Evolutionary conservation across 208 protist genomes (phyloP), one percentile per base, ranked within the genome.

Genomic region (Crithidia acanthocephali): DNA sequence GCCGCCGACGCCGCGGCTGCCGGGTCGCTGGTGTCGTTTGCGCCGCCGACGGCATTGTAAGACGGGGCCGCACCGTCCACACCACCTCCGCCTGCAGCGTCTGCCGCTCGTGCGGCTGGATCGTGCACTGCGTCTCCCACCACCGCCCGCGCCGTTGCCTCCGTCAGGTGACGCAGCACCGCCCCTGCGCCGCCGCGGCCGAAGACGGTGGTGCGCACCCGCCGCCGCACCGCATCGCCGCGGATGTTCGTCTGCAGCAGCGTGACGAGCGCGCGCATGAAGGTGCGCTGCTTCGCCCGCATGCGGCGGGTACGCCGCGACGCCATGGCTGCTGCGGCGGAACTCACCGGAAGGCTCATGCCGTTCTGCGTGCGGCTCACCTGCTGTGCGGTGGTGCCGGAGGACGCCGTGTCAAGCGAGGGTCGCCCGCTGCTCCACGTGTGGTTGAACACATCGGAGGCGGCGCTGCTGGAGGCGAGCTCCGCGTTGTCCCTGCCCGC

Each of bases 121-220:
- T 13, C 35, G 11, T 13, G 8, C 35, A 25, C 13, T 20, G 0
- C 61, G 0, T 37, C 48, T 2, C 32, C 28, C 11, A 33, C 20
- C 23, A 20, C 30, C 6, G 68, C 52, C n/a, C 16, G 40, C 22
- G 18, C 22, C 3, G n/a, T 44, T 25, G 40, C 11, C 5, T 45
- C 40, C 15, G 48, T 45, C 16, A 10, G 28, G 44, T 25, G 23
- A 0, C 33, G 27, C 62, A 68, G 48, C 32, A 58, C 33, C 23
- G 33, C 62, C 3, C 33, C 48, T 0, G 62, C 48, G 6, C 48
- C 62, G 23, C 62, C 48, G 33, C 53, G 11, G 42, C 70, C 70
- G 23, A 77, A 77, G 44, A 77, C 64, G 15, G 64, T 71, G 5
- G 56, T 55, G n/a, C 64, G 72, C 58, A 77, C 40, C 0, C 72